These are phyloP conservation scores for Puccinia coronata DNA, from an alignment of 1,284 basidiomycete species.

Conservation along the genomic window DNA sequence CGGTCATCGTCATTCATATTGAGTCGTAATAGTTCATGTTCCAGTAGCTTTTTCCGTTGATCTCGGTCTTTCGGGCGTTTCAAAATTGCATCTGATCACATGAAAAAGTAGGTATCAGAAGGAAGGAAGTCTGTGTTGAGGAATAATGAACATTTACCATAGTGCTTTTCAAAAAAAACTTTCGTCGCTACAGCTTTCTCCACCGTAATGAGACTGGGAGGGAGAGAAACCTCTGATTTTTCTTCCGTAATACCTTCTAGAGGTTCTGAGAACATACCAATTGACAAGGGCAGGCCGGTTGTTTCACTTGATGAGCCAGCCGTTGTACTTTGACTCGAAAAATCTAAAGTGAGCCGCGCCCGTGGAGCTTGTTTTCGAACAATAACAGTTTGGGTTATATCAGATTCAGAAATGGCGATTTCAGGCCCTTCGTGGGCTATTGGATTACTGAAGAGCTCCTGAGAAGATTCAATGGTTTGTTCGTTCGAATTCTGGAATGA, in stretches of 20 bases:
- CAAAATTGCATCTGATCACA: conserved; percentile 67
- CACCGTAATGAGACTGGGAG: conserved; percentile 81
- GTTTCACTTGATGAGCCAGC: conserved; percentile 11
- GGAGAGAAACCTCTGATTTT: conserved; percentile 60
- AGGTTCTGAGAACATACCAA: background rate
- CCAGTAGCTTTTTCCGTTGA: conserved; percentile 78
- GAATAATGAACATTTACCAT: conserved; percentile 62
- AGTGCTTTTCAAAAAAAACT: conserved; percentile 95
- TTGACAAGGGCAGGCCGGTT: background rate
- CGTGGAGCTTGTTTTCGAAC: conserved; percentile 71
- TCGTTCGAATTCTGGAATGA: background rate
- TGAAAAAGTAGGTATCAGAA: background rate
- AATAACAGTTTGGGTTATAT: conserved; percentile 74
- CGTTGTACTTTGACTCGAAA: conserved; percentile 52
- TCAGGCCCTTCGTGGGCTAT: background rate
- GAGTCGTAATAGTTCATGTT: conserved; percentile 78
- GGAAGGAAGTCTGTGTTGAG: background rate
- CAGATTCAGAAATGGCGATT: conserved; percentile 67
- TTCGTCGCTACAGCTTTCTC: conserved; percentile 88
- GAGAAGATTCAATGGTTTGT: background rate
- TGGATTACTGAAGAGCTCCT: background rate
- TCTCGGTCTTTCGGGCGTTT: conserved; percentile 70
- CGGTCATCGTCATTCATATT: conserved; percentile 71
- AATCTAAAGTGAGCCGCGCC: conserved; percentile 65
- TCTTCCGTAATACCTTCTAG: conserved; percentile 11